These are phyloP conservation scores for Raddia distichophylla DNA, from an alignment of 176 grass and related monocot species.

Conservation along the genomic window DNA sequence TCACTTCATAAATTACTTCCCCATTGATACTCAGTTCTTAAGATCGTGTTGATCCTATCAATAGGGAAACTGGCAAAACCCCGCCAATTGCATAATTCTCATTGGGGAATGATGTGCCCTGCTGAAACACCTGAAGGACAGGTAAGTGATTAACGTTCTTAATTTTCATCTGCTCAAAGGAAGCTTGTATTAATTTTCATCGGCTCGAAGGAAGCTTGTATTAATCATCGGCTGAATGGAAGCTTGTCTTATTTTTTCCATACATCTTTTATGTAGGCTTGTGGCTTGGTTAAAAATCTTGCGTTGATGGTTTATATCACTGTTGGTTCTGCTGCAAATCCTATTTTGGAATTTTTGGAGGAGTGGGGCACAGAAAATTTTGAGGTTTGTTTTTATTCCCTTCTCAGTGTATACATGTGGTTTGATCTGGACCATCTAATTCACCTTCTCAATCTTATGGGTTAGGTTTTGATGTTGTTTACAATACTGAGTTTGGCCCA, in stretches of 20 bases:
- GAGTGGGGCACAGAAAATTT: slow-evolving; percentile 99
- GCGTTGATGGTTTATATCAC: slow-evolving; percentile 98
- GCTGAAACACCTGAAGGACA: slow-evolving; percentile 99
- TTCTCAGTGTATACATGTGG: slow-evolving; percentile 21
- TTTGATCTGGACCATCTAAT: slow-evolving; percentile 3
- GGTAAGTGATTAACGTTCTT: slow-evolving; percentile 43
- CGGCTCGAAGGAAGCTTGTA: not conserved
- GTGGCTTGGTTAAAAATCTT: slow-evolving; percentile 98
- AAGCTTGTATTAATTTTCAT: not conserved
- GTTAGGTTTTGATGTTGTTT: slow-evolving; percentile 28
- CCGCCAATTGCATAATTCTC: slow-evolving; percentile 95
- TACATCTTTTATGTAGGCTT: slow-evolving; percentile 66
- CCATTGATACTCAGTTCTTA: not conserved
- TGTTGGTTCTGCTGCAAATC: slow-evolving; percentile 96
- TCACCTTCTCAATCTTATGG: not conserved
- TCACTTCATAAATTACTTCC: slow-evolving; percentile 21
- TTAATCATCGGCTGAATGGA: not conserved
- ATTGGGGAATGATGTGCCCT: slow-evolving; percentile 99
- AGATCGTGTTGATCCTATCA: slow-evolving; percentile 31
- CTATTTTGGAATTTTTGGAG: slow-evolving; percentile 99
- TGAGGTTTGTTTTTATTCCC: slow-evolving; percentile 59
- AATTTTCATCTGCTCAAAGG: not conserved
- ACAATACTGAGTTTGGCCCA: slow-evolving; percentile 15
- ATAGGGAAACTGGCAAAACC: slow-evolving; percentile 96
- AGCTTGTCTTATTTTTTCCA: slow-evolving; percentile 19